These are phyloP conservation scores for Apiotrichum akiyoshidainum DNA, from an alignment of 1,284 basidiomycete genomes.

Conservation along the genomic window DNA sequence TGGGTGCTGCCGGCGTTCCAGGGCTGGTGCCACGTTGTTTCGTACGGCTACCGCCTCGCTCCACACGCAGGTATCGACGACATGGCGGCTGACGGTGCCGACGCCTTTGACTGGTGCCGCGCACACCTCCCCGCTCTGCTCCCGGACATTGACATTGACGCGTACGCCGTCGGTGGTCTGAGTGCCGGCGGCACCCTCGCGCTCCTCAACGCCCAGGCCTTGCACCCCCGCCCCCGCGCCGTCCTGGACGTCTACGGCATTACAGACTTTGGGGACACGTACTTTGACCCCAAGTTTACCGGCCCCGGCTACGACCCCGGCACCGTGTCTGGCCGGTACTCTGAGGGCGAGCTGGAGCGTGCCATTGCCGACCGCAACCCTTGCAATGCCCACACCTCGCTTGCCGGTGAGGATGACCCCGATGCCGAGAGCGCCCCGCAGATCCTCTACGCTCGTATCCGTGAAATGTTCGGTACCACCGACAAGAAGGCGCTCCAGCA, in stretches of 20 bases:
- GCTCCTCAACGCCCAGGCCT: slow-evolving; percentile 6
- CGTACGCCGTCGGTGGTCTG: slow-evolving; percentile 33
- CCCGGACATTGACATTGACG: slow-evolving; percentile 20
- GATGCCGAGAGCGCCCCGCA: neutral
- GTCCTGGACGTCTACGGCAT: slow-evolving; percentile 30
- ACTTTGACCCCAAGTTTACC: slow-evolving; percentile 11
- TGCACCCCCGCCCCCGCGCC: slow-evolving; percentile 25
- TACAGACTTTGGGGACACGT: slow-evolving; percentile 24
- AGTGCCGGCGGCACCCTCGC: slow-evolving; percentile 32
- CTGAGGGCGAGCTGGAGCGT: slow-evolving; percentile 23
- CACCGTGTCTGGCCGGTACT: slow-evolving; percentile 9
- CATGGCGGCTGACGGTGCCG: slow-evolving; percentile 16
- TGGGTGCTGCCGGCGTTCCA: slow-evolving; percentile 21
- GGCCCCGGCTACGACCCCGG: slow-evolving; percentile 6
- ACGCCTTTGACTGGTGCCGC: slow-evolving; percentile 18
- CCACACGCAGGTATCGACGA: slow-evolving; percentile 18
- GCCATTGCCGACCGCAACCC: slow-evolving; percentile 14
- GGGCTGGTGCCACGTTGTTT: slow-evolving; percentile 17
- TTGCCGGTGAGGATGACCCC: neutral
- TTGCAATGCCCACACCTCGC: slow-evolving; percentile 6
- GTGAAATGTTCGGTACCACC: neutral
- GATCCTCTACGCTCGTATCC: slow-evolving; percentile 1
- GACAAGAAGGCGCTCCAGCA: slow-evolving; percentile 4
- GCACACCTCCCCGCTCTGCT: slow-evolving; percentile 7
- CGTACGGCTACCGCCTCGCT: slow-evolving; percentile 19